Conservation (phyloP, 2,329 filamentous ascomycete species). For the Monosporascus sp. region DNA sequence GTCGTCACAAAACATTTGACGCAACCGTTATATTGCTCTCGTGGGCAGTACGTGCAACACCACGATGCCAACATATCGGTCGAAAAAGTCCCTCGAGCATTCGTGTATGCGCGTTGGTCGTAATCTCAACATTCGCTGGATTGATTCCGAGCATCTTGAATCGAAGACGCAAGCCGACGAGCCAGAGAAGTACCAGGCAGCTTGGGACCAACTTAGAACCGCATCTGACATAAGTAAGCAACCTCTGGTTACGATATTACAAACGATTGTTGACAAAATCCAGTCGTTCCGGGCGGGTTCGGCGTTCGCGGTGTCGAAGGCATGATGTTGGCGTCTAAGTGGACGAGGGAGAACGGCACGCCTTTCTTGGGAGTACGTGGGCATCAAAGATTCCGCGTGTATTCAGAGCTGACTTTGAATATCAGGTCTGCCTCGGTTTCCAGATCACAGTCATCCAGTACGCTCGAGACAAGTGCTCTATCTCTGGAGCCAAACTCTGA, state of each 20-base stretch:
- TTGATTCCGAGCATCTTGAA: conserved; percentile 83
- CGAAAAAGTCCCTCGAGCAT: conserved; percentile 81
- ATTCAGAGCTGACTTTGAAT: no score
- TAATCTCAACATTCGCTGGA: conserved; percentile 75
- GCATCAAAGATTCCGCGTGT: no score
- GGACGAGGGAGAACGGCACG: conserved; percentile 74
- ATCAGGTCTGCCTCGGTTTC: conserved; percentile 67
- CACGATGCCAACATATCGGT: conserved; percentile 84
- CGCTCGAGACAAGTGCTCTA: conserved; percentile 68
- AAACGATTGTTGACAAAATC: no score
- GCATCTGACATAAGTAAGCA: conserved; percentile 51
- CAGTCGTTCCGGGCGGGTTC: conserved; percentile 68
- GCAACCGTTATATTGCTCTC: conserved; percentile 74
- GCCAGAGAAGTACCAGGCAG: conserved; percentile 73
- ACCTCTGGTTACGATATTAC: no score
- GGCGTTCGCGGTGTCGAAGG: conserved; percentile 78
- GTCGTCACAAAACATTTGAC: conserved; percentile 59
- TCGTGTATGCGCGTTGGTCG: conserved; percentile 78
- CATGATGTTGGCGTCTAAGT: conserved; percentile 84
- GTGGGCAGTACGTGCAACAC: conserved; percentile 84
- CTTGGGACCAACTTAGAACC: conserved; percentile 74
- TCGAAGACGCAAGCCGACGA: conserved; percentile 52
- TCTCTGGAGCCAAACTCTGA: conserved; percentile 52
- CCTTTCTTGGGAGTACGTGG: conserved; percentile 72
- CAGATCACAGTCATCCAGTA: conserved; percentile 90